A percentile compares a stretch with the other conserved stretches of the same genome.
Evolutionary conservation across 2,329 filamentous ascomycete species (phyloP).

Genomic region (Penicillium sp.): DNA sequence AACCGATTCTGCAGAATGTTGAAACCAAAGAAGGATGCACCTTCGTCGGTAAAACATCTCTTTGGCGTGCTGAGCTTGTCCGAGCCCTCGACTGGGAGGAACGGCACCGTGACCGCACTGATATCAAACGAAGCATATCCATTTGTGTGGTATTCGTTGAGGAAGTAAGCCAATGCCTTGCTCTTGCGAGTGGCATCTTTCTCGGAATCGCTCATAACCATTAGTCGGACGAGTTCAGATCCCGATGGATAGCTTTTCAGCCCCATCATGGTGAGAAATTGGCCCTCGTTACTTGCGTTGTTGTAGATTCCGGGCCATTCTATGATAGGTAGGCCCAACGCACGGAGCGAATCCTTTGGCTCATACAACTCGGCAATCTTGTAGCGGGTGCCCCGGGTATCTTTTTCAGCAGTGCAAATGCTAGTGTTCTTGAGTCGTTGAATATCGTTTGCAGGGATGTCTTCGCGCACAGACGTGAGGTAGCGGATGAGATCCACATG

Average conservation of each 20-base stretch:
- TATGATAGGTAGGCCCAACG: constrained; percentile 71
- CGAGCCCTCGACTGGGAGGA: constrained; percentile 71
- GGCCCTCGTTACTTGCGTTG: constrained; percentile 67
- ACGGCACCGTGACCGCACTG: constrained; percentile 56
- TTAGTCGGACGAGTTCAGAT: constrained; percentile 74
- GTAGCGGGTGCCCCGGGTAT: constrained; percentile 61
- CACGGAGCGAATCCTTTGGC: constrained; percentile 69
- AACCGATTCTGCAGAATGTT: constrained; percentile 74
- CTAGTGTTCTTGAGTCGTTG: constrained; percentile 73
- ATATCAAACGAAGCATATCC: constrained; percentile 69
- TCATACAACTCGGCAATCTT: constrained; percentile 79
- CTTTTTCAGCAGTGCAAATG: constrained; percentile 76
- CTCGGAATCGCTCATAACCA: constrained; percentile 62
- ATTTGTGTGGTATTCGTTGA: constrained; percentile 76
- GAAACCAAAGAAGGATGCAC: constrained; percentile 77
- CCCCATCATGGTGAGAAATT: constrained; percentile 72
- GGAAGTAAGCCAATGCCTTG: constrained; percentile 77
- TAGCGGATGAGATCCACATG: constrained; percentile 96
- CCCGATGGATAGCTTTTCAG: constrained; percentile 71
- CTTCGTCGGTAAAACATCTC: constrained; percentile 79
- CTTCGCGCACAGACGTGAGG: constrained; percentile 81
- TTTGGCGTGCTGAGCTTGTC: constrained; percentile 69
- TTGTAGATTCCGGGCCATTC: constrained; percentile 79
- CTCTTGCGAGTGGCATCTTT: constrained; percentile 60
- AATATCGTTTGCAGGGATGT: constrained; percentile 83